These are phyloP conservation scores for Jamesozyma piceae DNA, from an alignment of 805 yeast species.

Conservation along the genomic window DNA sequence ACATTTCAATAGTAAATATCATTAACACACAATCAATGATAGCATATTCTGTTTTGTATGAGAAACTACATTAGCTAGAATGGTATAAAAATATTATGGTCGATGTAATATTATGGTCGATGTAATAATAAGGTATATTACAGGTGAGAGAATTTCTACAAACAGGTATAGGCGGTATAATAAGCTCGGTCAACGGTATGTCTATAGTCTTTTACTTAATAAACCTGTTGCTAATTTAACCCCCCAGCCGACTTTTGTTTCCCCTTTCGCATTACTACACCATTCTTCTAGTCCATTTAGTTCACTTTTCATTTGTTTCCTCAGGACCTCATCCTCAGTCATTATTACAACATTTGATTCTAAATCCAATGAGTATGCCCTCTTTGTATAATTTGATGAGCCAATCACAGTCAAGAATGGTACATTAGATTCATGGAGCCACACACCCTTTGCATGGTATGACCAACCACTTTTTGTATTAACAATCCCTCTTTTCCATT, in stretches of 20 bases:
- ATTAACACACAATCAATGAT: too few species aligned
- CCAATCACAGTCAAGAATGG: slow-evolving; percentile 82
- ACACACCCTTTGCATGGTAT: slow-evolving; percentile 93
- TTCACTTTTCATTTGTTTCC: slow-evolving; percentile 50
- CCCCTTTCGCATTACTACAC: slow-evolving; percentile 36
- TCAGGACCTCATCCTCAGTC: slow-evolving; percentile 56
- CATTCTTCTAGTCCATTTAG: slow-evolving; percentile 47
- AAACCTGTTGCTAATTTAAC: slow-evolving; percentile 60
- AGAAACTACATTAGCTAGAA: too few species aligned
- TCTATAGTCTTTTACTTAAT: slow-evolving; percentile 51
- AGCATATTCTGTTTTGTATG: too few species aligned
- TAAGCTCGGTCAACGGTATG: too few species aligned
- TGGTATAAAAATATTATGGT: too few species aligned
- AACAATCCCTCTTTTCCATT: slow-evolving; percentile 84
- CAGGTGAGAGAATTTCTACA: too few species aligned
- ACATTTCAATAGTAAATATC: too few species aligned
- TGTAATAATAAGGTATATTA: too few species aligned
- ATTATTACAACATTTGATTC: slow-evolving; percentile 79
- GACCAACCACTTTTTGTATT: slow-evolving; percentile 87
- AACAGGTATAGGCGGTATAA: too few species aligned
- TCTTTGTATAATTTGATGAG: slow-evolving; percentile 83
- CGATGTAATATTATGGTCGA: too few species aligned
- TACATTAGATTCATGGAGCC: slow-evolving; percentile 52
- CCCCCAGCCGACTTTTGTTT: slow-evolving; percentile 51
- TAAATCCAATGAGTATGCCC: slow-evolving; percentile 80